Evolutionary conservation across 331 rosid genomes (phyloP).

Genomic region (Pyrus hybrid): DNA sequence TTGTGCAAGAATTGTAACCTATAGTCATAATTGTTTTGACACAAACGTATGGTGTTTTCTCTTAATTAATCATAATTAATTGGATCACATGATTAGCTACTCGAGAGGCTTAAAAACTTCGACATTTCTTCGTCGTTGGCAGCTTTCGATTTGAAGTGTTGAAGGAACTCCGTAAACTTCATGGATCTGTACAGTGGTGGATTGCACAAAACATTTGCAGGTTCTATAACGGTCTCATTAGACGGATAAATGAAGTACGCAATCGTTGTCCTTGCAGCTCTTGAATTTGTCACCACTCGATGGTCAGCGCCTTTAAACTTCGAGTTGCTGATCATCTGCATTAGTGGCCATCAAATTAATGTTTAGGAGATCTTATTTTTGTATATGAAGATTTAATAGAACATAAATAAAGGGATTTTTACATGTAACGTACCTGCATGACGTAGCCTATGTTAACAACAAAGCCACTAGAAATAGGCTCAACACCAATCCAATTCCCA

Average conservation of each 20-base stretch:
- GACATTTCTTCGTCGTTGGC: not conserved
- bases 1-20: no score
- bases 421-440: constrained; percentile 31
- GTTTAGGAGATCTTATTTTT: not conserved
- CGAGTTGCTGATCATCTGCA: constrained; percentile 45
- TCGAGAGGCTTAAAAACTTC: not conserved
- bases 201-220: constrained; percentile 22
- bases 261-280: constrained; percentile 32
- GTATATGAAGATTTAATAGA: not conserved
- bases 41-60: no score
- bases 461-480: constrained; percentile 43
- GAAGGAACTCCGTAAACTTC: not conserved
- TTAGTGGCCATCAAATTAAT: not conserved
- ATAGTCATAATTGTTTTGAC: no score
- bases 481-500: constrained; percentile 51
- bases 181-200: not conserved
- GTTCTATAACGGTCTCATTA: constrained; percentile 35
- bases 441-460: constrained; percentile 46
- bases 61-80: not conserved
- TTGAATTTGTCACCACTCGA: constrained; percentile 46
- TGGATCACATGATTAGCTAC: not conserved
- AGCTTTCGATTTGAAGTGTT: not conserved
- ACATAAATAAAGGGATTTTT: not conserved
- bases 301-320: constrained; percentile 38
- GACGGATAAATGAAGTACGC: constrained; percentile 50